Conservation (phyloP, 176 grass and related monocot genomes). For the Miscanthus lutarioriparius region DNA sequence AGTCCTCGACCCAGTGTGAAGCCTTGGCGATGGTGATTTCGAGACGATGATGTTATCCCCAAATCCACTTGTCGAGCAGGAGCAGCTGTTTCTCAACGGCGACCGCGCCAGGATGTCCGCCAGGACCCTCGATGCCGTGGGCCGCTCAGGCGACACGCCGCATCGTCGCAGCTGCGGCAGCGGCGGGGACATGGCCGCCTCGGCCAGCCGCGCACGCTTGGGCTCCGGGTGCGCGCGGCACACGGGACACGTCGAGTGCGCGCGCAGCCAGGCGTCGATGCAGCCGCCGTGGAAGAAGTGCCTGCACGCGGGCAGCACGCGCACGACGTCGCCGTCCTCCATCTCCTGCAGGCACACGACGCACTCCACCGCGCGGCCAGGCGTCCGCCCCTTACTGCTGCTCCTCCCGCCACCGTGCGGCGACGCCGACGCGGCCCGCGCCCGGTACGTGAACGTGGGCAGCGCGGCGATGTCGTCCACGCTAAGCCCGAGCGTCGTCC, state of each 20-base stretch:
- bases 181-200: not conserved
- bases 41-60: not conserved
- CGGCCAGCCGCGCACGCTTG: not conserved
- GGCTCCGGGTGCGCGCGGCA: slow-evolving; percentile 49
- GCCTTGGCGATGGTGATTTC: slow-evolving; percentile 21
- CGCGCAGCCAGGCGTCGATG: slow-evolving; percentile 51
- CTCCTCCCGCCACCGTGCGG: not conserved
- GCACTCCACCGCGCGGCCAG: slow-evolving; percentile 38
- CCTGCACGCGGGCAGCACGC: slow-evolving; percentile 49
- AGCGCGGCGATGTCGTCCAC: slow-evolving; percentile 49
- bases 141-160: slow-evolving; percentile 32
- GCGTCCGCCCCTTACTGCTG: slow-evolving; percentile 13
- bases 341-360: slow-evolving; percentile 60
- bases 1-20: slow-evolving; percentile 7
- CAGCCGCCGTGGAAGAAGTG: slow-evolving; percentile 58
- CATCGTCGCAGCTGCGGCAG: slow-evolving; percentile 26
- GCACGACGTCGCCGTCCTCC: slow-evolving; percentile 60
- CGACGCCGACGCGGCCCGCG: not conserved
- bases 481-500: slow-evolving; percentile 19
- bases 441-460: slow-evolving; percentile 49
- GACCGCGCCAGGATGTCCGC: slow-evolving; percentile 40
- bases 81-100: slow-evolving; percentile 14
- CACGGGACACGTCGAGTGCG: slow-evolving; percentile 46
- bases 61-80: slow-evolving; percentile 11
- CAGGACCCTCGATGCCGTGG: slow-evolving; percentile 32